These are phyloP conservation scores for Pseudonitzschia pungens DNA, from an alignment of 108 stramenopile species.

Conservation along the genomic window DNA sequence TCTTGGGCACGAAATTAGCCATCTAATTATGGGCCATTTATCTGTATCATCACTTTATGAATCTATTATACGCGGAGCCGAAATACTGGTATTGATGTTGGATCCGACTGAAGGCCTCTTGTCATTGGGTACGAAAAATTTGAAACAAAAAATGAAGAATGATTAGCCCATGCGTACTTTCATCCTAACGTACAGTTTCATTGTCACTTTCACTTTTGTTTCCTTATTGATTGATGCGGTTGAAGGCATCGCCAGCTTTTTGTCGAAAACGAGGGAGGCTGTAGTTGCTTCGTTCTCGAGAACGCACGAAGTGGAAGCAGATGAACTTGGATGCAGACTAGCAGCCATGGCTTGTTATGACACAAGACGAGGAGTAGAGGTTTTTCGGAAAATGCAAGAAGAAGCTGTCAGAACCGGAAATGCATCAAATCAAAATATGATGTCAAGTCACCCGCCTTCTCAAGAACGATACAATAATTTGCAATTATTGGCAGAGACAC, in stretches of 20 bases:
- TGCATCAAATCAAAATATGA: slow-evolving; percentile 19
- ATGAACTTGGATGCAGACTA: slow-evolving; percentile 71
- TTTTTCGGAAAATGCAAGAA: slow-evolving; percentile 79
- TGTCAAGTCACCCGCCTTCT: slow-evolving; percentile 62
- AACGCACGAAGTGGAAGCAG: slow-evolving; percentile 71
- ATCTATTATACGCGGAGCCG: slow-evolving; percentile 65
- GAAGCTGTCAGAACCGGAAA: slow-evolving; percentile 45
- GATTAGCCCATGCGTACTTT: not conserved
- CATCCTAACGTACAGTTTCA: not conserved
- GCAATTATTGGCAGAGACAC: slow-evolving; percentile 33
- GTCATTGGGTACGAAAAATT: slow-evolving; percentile 28
- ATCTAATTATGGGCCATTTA: slow-evolving; percentile 76
- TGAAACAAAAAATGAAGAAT: not conserved
- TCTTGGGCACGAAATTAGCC: slow-evolving; percentile 78
- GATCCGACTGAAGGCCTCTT: slow-evolving; percentile 85
- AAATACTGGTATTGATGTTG: slow-evolving; percentile 72
- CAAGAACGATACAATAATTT: slow-evolving; percentile 57
- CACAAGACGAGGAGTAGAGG: slow-evolving; percentile 57
- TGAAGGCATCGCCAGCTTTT: slow-evolving; percentile 43
- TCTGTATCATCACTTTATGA: slow-evolving; percentile 57
- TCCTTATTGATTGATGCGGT: not conserved
- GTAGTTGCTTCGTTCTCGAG: slow-evolving; percentile 66
- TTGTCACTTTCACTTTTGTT: not conserved
- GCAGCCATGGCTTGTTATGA: slow-evolving; percentile 84
- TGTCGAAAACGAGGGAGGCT: slow-evolving; percentile 56